Conservation (phyloP, 257 asterid genomes). For the Lithospermum erythrorhizon region DNA sequence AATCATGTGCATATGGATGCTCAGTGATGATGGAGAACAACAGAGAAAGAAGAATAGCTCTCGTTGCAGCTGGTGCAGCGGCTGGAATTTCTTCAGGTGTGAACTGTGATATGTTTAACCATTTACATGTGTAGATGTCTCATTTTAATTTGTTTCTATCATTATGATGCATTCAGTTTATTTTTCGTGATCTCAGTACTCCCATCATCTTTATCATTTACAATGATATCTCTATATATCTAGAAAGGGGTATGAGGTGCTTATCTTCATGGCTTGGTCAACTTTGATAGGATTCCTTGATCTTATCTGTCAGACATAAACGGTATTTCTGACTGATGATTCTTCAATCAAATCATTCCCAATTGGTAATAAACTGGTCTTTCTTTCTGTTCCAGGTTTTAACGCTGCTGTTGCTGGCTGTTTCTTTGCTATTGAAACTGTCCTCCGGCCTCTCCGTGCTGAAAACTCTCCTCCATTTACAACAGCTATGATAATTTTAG, state of each 20-base stretch:
- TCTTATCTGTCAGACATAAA: background rate
- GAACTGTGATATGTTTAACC: slow-evolving; percentile 7
- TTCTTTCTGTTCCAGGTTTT: slow-evolving; percentile 50
- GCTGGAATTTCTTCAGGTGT: slow-evolving; percentile 98
- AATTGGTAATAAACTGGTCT: background rate
- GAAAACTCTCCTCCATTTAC: slow-evolving; percentile 99
- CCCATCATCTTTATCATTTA: background rate
- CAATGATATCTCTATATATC: background rate
- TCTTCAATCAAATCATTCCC: background rate
- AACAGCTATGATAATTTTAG: slow-evolving; percentile 97
- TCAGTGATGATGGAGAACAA: slow-evolving; percentile 93
- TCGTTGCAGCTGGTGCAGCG: slow-evolving; percentile 98
- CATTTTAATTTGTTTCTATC: background rate
- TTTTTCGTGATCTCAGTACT: background rate
- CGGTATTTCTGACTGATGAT: background rate
- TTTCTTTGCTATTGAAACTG: slow-evolving; percentile 98
- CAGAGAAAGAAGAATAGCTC: slow-evolving; percentile 93
- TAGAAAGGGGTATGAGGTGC: background rate
- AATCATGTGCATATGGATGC: slow-evolving; percentile 91
- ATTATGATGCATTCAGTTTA: background rate
- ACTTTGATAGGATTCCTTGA: background rate
- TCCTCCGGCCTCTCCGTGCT: slow-evolving; percentile 92
- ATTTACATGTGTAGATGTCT: background rate
- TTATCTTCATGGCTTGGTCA: background rate
- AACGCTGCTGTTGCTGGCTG: slow-evolving; percentile 99